Base-by-base conservation (phyloP, 1,284 basidiomycete species). In the Grifola frondosa region DNA sequence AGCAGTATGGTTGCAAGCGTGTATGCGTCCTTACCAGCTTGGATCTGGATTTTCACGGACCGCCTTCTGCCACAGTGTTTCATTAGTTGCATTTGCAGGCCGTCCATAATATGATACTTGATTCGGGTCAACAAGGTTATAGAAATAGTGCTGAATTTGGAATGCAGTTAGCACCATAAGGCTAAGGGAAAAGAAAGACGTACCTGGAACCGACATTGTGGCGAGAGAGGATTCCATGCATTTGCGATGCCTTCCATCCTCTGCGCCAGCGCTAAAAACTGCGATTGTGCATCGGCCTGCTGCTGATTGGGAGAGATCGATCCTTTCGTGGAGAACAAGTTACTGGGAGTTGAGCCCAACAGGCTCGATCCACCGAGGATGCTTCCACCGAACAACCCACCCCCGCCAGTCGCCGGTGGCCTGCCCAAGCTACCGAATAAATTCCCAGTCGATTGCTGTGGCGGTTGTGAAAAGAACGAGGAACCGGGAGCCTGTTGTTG, bases 21-120 rank as follows among this genome's bases (percentile, higher is more conserved):
- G 24, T 22, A 39, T 28, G 23, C 21, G 19, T 19, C 64, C 81
- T 52, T 59, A 91, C 89, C 83, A 83, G 33, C 73, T 77, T 3
- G 88, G 80, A 66, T 94, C 87, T 0, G 91, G 91, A 57, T 92
- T 94, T 60, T 92, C 89, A 38, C 81, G 70, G 9, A 82, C 66
- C 9, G 91, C 91, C 52, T 85, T 86, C 54, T 87, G 81, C 91
- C 91, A 94, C 39, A 86, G 61, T 6, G 74, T 73, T 30, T 92
- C 88, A 48, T 90, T 87, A 6, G 73, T 78, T 3, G 84, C 85
- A 52, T 86, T 88, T 5, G 71, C 61, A 6, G 91, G 91, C 22
- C 89, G 78, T 5, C 80, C 84, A 54, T 91, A 94, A 43, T 82
- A 58, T 21, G 71, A 71, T 3, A 88, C 77, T 53, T 86, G 78